Evolutionary conservation across 2,329 filamentous ascomycete species (phyloP).

Genomic region (Raffaelea arxii): DNA sequence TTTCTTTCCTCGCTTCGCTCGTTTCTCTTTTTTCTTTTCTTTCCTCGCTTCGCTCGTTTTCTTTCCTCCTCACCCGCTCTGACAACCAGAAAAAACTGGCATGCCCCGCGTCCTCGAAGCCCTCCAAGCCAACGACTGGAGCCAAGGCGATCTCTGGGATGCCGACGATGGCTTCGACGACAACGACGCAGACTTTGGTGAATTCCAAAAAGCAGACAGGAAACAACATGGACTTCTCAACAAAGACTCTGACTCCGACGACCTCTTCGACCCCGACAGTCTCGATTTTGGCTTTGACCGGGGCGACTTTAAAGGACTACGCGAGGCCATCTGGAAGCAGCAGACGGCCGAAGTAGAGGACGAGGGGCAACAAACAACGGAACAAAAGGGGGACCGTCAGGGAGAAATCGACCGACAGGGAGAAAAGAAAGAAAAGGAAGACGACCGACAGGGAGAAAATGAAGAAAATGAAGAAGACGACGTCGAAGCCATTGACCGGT

Average conservation of each 20-base stretch:
- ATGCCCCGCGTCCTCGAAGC: slow-evolving; percentile 51
- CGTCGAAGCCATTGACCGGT: slow-evolving; percentile 48
- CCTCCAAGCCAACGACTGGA: slow-evolving; percentile 58
- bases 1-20: too few relatives aligned
- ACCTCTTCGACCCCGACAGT: slow-evolving; percentile 33
- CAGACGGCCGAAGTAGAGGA: slow-evolving; percentile 16
- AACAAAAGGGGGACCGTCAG: not conserved
- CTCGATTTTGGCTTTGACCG: slow-evolving; percentile 43
- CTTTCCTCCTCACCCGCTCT: too few relatives aligned
- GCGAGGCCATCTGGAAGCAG: slow-evolving; percentile 39
- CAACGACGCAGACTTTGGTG: slow-evolving; percentile 20
- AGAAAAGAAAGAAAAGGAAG: slow-evolving; percentile 7
- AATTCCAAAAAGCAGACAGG: slow-evolving; percentile 21
- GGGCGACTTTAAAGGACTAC: slow-evolving; percentile 42
- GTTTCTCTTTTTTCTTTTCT: too few relatives aligned
- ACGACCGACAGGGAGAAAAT: slow-evolving; percentile 30
- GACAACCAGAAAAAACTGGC: slow-evolving; percentile 13
- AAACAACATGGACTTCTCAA: slow-evolving; percentile 11
- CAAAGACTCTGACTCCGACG: slow-evolving; percentile 18
- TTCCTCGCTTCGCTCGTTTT: too few relatives aligned
- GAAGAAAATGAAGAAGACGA: slow-evolving; percentile 24
- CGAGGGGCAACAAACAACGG: slow-evolving; percentile 5
- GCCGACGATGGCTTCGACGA: slow-evolving; percentile 1
- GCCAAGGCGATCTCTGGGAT: slow-evolving; percentile 11
- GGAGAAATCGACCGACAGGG: not conserved